A percentile compares a stretch with the other conserved stretches of the same genome.
Conservation (phyloP, 306 rosid genomes). For the Rosa chinensis region DNA sequence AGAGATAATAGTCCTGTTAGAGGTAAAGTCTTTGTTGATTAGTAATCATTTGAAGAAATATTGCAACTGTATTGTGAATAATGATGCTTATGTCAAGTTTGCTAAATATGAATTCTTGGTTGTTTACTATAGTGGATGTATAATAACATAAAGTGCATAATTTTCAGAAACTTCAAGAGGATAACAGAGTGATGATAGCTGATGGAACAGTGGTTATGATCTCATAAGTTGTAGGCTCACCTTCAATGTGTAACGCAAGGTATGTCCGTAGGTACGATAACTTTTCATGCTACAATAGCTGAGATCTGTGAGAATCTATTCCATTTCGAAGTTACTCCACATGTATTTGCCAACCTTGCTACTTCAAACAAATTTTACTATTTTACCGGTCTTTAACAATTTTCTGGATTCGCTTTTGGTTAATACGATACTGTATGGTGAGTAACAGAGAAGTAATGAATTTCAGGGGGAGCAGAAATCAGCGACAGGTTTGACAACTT, state of each 20-base stretch:
- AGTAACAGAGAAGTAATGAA: neutral
- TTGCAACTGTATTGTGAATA: neutral
- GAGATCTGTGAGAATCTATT: neutral
- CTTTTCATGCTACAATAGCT: neutral
- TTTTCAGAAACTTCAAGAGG: conserved; percentile 83
- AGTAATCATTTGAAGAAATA: neutral
- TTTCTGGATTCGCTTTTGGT: neutral
- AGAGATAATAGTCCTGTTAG: conserved; percentile 62
- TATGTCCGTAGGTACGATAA: neutral
- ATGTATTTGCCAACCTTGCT: neutral
- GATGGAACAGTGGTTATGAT: conserved; percentile 77
- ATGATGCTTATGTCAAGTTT: neutral
- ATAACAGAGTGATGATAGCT: conserved; percentile 76
- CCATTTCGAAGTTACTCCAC: neutral
- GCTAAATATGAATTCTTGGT: neutral
- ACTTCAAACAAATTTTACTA: neutral
- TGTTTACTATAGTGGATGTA: neutral
- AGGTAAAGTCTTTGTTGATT: conserved; percentile 46
- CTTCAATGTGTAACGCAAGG: neutral
- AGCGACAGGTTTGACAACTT: conserved; percentile 12
- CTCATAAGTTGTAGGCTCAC: conserved; percentile 35
- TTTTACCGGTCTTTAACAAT: neutral
- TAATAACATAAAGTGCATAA: conserved; percentile 8
- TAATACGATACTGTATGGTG: neutral
- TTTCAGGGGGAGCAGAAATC: conserved; percentile 41